phyloP scores from a whole-genome alignment of 345 rosid genomes.

The Geranium rotundifolium region DNA sequence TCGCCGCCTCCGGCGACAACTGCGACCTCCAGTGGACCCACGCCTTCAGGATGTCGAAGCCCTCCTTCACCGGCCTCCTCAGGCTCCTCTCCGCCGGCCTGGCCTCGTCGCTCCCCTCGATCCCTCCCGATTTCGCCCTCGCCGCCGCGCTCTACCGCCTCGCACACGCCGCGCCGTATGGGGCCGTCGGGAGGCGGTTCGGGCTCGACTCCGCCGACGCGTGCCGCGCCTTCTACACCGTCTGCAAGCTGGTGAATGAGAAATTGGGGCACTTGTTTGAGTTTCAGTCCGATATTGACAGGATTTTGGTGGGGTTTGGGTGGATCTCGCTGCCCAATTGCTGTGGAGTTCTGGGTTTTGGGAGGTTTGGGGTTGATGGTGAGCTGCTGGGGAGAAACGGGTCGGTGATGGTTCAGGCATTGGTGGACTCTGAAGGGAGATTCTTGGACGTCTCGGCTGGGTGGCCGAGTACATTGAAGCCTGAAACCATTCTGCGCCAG shows the following conservation, averaged over 20 bases:
- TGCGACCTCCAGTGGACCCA: conserved; percentile 46
- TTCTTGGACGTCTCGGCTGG: conserved; percentile 73
- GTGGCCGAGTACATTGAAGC: conserved; percentile 52
- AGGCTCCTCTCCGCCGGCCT: conserved; percentile 30
- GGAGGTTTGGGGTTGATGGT: conserved; percentile 35
- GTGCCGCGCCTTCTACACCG: conserved; percentile 50
- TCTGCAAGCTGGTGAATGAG: conserved; percentile 16
- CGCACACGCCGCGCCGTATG: conserved; percentile 54
- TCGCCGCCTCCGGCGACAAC: conserved; percentile 22
- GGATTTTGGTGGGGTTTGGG: conserved; percentile 29
- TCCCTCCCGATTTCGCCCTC: conserved; percentile 35
- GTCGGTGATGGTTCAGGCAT: conserved; percentile 59
- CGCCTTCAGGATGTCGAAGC: conserved; percentile 47
- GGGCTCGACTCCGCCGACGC: conserved; percentile 41
- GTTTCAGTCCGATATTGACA: conserved; percentile 21
- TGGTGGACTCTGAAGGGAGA: conserved; percentile 58
- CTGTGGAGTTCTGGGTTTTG: conserved; percentile 16
- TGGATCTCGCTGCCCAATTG: not conserved
- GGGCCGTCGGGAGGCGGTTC: conserved; percentile 31
- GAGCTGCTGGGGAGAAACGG: conserved; percentile 34
- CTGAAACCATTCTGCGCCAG: conserved; percentile 35
- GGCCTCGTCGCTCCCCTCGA: conserved; percentile 22
- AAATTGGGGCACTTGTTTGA: not conserved
- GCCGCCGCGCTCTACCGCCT: conserved; percentile 66
- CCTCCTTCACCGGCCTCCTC: conserved; percentile 38